phyloP scores from a whole-genome alignment of 306 rosid species.

The Fagus crenata region DNA sequence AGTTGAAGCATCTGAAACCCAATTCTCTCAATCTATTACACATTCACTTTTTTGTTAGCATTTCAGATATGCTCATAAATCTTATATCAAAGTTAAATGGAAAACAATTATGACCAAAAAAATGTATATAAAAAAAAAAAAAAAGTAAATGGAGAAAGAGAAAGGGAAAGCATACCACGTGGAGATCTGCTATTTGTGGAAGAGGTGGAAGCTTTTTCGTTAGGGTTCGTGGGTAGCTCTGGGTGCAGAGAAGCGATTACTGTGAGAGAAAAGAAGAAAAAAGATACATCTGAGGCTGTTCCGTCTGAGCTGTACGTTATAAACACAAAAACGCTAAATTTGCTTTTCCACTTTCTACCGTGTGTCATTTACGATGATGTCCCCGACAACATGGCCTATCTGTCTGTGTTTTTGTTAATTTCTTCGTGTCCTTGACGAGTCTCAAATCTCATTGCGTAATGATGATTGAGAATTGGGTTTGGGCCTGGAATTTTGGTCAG shows the following conservation, averaged over 20 bases:
- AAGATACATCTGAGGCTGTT: background rate
- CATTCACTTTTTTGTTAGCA: background rate
- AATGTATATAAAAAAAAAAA: background rate
- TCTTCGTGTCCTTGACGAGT: too few species aligned
- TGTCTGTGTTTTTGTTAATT: background rate
- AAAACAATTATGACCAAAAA: background rate
- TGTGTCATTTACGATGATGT: background rate
- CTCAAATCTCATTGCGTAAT: too few species aligned
- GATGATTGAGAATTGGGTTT: too few species aligned
- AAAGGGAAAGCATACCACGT: background rate
- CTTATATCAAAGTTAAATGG: background rate
- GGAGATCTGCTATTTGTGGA: conserved; percentile 8
- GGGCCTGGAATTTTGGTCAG: too few species aligned
- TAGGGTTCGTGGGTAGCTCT: conserved; percentile 10
- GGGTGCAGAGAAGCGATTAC: background rate
- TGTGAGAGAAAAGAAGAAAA: background rate
- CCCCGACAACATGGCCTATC: background rate
- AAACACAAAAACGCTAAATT: background rate
- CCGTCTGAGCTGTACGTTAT: background rate
- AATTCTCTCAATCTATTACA: background rate
- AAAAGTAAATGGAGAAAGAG: background rate
- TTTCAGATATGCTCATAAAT: background rate
- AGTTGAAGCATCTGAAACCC: background rate
- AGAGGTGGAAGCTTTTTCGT: background rate
- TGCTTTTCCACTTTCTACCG: background rate